Evolutionary conservation across 192 early-diverging fungal genomes (phyloP).

Genomic region (Coemansia guatemalensis): DNA sequence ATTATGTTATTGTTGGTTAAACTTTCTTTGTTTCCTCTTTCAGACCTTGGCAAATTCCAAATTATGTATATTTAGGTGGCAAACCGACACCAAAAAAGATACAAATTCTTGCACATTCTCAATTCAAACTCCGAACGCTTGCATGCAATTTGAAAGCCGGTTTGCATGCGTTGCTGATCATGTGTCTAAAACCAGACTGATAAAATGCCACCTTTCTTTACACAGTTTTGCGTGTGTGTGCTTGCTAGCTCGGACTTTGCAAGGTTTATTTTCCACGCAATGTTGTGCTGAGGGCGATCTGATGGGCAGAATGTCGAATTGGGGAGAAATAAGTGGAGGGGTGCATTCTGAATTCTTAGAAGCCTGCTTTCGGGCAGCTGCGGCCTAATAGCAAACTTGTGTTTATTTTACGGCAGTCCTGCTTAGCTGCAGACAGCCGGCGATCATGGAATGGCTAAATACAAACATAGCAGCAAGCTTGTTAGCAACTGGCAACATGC

Average conservation of each 20-base stretch:
- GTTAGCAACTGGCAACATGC: too few species aligned
- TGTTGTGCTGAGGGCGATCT: background rate
- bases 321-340: background rate
- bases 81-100: background rate
- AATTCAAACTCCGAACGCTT: background rate
- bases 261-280: background rate
- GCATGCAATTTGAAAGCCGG: background rate
- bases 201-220: background rate
- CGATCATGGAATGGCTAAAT: background rate
- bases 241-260: background rate
- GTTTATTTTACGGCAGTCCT: background rate
- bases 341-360: background rate
- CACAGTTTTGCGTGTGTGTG: background rate
- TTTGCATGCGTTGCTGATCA: background rate
- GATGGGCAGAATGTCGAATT: background rate
- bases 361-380: background rate
- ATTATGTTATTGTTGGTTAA: background rate
- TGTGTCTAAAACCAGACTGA: background rate
- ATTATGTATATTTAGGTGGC: background rate
- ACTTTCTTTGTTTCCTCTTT: background rate
- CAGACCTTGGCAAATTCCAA: background rate
- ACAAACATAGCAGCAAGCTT: background rate
- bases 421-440: background rate
- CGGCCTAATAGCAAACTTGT: background rate
- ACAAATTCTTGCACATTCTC: background rate